These are phyloP conservation scores for Pisolithus orientalis DNA, from an alignment of 768 basidiomycete species.

Conservation along the genomic window DNA sequence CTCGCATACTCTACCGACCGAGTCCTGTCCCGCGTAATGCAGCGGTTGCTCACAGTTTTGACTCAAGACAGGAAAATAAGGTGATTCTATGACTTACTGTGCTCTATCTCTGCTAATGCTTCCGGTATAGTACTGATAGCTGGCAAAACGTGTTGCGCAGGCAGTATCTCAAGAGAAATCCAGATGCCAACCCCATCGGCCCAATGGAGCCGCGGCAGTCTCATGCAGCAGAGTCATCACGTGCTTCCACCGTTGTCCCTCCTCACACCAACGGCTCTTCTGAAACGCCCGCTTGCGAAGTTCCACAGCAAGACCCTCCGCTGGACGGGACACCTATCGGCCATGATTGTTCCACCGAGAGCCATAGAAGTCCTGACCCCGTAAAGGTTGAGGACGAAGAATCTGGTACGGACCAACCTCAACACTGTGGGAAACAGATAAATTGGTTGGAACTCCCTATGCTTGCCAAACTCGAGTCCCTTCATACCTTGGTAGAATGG, in stretches of 20 bases:
- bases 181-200: constrained; percentile 67
- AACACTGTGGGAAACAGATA: constrained; percentile 36
- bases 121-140: constrained; percentile 51
- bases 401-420: constrained; percentile 6
- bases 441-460: constrained; percentile 71
- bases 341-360: constrained; percentile 1
- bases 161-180: constrained; percentile 71
- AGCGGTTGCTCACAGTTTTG: constrained; percentile 63
- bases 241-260: constrained; percentile 22
- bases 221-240: constrained; percentile 20
- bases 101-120: constrained; percentile 12
- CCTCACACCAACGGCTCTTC: constrained; percentile 1
- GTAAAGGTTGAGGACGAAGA: constrained; percentile 22
- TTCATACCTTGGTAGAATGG: constrained; percentile 77
- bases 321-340: neutral
- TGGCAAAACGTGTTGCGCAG: constrained; percentile 76
- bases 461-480: constrained; percentile 65
- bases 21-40: constrained; percentile 69
- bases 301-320: constrained; percentile 6
- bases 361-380: neutral
- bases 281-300: constrained; percentile 6
- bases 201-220: constrained; percentile 30
- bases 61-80: constrained; percentile 77
- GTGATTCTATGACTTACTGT: constrained; percentile 33
- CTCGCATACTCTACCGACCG: constrained; percentile 51